Base-by-base conservation (phyloP, 2,329 filamentous ascomycete species). In the Cercospora zeae-maydis region DNA sequence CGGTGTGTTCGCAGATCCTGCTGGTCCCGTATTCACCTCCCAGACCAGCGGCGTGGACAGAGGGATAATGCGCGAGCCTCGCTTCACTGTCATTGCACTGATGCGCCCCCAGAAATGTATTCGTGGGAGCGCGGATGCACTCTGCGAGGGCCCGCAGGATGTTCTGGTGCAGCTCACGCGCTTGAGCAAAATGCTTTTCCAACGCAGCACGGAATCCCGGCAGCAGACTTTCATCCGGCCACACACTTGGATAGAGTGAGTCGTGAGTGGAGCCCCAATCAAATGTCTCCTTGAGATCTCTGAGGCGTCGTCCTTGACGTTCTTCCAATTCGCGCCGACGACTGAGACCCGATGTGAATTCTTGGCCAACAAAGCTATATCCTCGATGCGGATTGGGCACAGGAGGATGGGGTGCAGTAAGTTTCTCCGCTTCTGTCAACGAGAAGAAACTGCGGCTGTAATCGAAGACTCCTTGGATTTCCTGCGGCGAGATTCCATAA, bases 1-100 rank as follows among this genome's bases (percentile, higher is more conserved):
- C 63, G 11, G 63, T 62, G 30, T 65, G 63, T 52, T 64, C 61
- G 39, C 61, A 63, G 16, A 63, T 63, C 14, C 63, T 36, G 16
- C 59, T 58, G 24, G 59, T 62, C 7, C 63, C 63, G 4, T 24
- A 21, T 4, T 59, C 63, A 36, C 33, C 36, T 24, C 62, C 53
- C 2, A 64, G 54, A 37, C 30, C 59, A 14, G 19, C 42, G 11
- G 54, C 36, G 19, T 19, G 9, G 11, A 64, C 54, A 8, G 58
- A 34, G 7, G 63, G 63, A 42, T 65, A 65, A 33, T 65, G 59
- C n/a, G 59, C 59, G 13, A 65, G 49, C 16, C 63, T 21, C 11
- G 59, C 59, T 57, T 65, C 63, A n/a, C 63, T 65, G 10, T 58
- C 63, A 36, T 58, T 59, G 2, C 27, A 14, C 16, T 34, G 21